Base-by-base conservation (phyloP, 495 filamentous ascomycete genomes). In the Arthonia radiata region DNA sequence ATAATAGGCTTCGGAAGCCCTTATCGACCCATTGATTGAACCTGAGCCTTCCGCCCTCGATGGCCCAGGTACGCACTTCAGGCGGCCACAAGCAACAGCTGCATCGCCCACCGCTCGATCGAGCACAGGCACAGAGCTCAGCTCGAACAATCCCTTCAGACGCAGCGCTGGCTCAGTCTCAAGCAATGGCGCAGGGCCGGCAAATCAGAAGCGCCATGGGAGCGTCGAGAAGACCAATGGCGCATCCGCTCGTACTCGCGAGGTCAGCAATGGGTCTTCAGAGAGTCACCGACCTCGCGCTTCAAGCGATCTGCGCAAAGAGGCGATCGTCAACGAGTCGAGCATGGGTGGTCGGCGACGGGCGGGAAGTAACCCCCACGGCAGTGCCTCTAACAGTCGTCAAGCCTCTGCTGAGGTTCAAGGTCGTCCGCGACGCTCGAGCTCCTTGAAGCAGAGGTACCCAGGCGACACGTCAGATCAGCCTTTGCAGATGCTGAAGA, bases 401-500 rank as follows among this genome's bases (percentile, higher is more conserved):
- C n/a, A n/a, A n/a, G n/a, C n/a, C n/a, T n/a, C n/a, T n/a, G n/a
- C n/a, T n/a, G n/a, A n/a, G n/a, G n/a, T n/a, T n/a, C n/a, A n/a
- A n/a, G n/a, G n/a, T n/a, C n/a, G n/a, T n/a, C n/a, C n/a, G n/a
- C 41, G 43, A 8, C 53, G 61, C 16, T 36, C 39, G 15, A 53
- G 50, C 38, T 69, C 62, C n/a, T 49, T 73, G 3, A 46, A 39
- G 27, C 52, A 60, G 38, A 57, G 66, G 18, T 70, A 48, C 35
- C 56, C 64, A 1, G 63, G 59, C 27, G 68, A 71, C 37, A 60
- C 56, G 46, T 57, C 54, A n/a, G 53, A 64, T 28, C 43, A 60
- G 7, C 71, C 72, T 0, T 54, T 79, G 7, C 64, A 66, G 24
- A 52, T 64, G 29, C 48, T 78, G 28, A 53, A 50, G 24, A 50